A percentile compares a stretch with the other conserved stretches of the same genome.
Evolutionary conservation across 495 filamentous ascomycete genomes (phyloP).

Genomic region (Xylaria palmicola): DNA sequence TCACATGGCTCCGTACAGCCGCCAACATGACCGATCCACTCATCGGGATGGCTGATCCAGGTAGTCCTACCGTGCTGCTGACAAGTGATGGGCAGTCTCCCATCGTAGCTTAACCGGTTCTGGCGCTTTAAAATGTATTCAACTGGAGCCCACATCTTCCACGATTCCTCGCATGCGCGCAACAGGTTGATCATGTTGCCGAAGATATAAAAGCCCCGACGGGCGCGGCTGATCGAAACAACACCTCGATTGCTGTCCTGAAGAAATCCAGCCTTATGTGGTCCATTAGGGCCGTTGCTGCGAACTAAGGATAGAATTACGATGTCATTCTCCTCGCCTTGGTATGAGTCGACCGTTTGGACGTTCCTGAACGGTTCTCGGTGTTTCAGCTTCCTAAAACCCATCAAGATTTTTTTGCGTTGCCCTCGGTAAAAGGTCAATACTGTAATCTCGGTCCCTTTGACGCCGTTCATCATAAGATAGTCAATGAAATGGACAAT

Average conservation of each 20-base stretch:
- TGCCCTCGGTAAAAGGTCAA: slow-evolving; percentile 94
- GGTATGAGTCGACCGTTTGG: slow-evolving; percentile 86
- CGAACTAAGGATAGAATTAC: slow-evolving; percentile 82
- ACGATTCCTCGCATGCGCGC: slow-evolving; percentile 29
- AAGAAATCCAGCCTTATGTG: slow-evolving; percentile 59
- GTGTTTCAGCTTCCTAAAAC: slow-evolving; percentile 51
- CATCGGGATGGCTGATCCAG: slow-evolving; percentile 45
- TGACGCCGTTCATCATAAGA: slow-evolving; percentile 64
- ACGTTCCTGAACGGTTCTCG: slow-evolving; percentile 59
- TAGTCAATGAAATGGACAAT: slow-evolving; percentile 70
- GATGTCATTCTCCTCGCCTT: slow-evolving; percentile 91
- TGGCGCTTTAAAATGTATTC: slow-evolving; percentile 32
- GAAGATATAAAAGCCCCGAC: slow-evolving; percentile 81
- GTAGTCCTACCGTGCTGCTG: slow-evolving; percentile 34
- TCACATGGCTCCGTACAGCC: slow-evolving; percentile 58
- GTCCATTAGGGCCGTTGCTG: slow-evolving; percentile 40
- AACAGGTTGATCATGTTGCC: slow-evolving; percentile 65
- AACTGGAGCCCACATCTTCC: slow-evolving; percentile 42
- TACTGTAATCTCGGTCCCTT: slow-evolving; percentile 66
- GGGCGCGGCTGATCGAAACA: slow-evolving; percentile 87
- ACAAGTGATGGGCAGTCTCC: slow-evolving; percentile 41
- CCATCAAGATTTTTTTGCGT: slow-evolving; percentile 58
- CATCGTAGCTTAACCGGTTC: slow-evolving; percentile 17
- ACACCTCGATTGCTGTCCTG: slow-evolving; percentile 75
- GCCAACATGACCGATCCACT: slow-evolving; percentile 55